Conservation (phyloP, 1,284 basidiomycete genomes). For the Melanopsichium pennsylvanicum region DNA sequence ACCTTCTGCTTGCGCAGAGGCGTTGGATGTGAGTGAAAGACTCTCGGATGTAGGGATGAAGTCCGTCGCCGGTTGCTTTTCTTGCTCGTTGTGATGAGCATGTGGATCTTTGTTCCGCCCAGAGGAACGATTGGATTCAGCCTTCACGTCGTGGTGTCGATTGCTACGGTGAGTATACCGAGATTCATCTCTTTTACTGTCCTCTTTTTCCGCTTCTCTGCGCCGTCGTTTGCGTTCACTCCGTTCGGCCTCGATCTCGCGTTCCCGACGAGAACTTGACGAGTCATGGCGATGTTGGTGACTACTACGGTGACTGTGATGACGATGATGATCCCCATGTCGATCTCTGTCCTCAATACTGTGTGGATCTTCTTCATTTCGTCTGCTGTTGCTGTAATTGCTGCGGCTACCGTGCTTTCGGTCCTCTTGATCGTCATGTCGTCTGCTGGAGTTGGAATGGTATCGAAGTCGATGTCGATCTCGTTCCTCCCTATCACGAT, state of each 20-base stretch:
- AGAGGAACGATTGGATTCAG: constrained; percentile 72
- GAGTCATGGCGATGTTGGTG: constrained; percentile 2
- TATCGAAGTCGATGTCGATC: constrained; percentile 15
- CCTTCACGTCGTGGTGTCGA: constrained; percentile 67
- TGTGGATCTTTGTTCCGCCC: constrained; percentile 72
- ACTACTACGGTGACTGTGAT: constrained; percentile 11
- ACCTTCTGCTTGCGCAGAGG: constrained; percentile 69
- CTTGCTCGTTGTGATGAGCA: constrained; percentile 56
- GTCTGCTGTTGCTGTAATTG: neutral
- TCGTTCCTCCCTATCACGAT: constrained; percentile 8
- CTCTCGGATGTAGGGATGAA: constrained; percentile 81
- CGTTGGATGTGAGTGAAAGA: constrained; percentile 73
- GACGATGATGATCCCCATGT: constrained; percentile 7
- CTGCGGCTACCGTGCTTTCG: constrained; percentile 11
- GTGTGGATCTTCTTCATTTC: constrained; percentile 5
- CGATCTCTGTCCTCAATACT: neutral
- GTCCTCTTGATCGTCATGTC: constrained; percentile 12
- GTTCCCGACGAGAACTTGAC: constrained; percentile 1
- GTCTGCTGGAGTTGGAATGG: constrained; percentile 6
- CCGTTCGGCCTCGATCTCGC: constrained; percentile 3
- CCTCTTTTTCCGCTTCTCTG: constrained; percentile 24
- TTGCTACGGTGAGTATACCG: too few relatives aligned
- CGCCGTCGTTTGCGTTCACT: constrained; percentile 67
- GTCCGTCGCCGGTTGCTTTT: constrained; percentile 73
- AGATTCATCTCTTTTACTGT: constrained; percentile 1